Base-by-base conservation (phyloP, 164 flowering plant species). In the Vitis rotundifolia region DNA sequence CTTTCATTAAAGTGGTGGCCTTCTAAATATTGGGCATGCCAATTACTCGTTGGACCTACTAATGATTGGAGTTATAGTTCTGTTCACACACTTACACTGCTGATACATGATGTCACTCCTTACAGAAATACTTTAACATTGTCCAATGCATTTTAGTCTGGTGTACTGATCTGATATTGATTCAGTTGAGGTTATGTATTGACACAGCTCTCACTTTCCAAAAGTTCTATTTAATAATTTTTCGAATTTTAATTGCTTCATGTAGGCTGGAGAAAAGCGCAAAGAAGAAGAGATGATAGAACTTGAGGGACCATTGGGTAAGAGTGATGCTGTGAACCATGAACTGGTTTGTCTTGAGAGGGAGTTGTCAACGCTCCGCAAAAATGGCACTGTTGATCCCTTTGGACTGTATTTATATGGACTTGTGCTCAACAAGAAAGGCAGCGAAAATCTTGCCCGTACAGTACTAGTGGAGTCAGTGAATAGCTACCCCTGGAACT, bases 271-370 rank as follows among this genome's bases (percentile, higher is more conserved):
- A 68, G 97, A 96, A 82, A 93, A 91, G 80, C 84, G 99, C 68
- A 96, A 91, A 79, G 99, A 93, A 68, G 99, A 96, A 81, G 99
- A 96, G 76, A 80, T 78, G 65, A 84, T 93, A 78, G 99, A 96
- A 76, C 92, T 93, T 55, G 99, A 90, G 69, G 97, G 98, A 16
- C 90, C 97, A 22, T 74, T 91, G 51, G 97, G 98, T 56, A 93
- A 87, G 80, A 82, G 91, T 53, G 87, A 87, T 62, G 86, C 84
- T 66, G 89, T 85, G 77, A 96, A 93, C 69, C 72, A 71, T 22
- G 99, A 96, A 74, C 77, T 91, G 50, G 87, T 78, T 67, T 83
- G 91, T 47, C 84, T 96, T 49, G 97, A 96, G 75, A 81, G 87
- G 77, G 97, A 92, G 73, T 73, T 96, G 63, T 88, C 94, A 31